Evolutionary conservation across 2,329 filamentous ascomycete species (phyloP).

Genomic region (Colletotrichum magnum): DNA sequence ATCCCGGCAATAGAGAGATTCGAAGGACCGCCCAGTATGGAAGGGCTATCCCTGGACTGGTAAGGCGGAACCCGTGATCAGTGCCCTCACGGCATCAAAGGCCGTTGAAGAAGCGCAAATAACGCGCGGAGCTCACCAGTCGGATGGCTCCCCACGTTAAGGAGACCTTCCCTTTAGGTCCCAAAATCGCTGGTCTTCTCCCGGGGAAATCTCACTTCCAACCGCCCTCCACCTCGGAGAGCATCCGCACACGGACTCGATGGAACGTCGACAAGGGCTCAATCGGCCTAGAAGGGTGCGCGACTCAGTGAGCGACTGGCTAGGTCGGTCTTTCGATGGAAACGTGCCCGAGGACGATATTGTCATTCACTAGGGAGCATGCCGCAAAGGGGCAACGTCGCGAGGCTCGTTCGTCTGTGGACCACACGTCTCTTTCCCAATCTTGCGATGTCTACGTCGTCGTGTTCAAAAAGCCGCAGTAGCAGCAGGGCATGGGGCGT

Average conservation of each 20-base stretch:
- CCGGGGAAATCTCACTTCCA: conserved; percentile 16
- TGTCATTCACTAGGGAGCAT: neutral
- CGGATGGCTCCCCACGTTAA: neutral
- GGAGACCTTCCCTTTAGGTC: neutral
- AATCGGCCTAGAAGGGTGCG: conserved; percentile 6
- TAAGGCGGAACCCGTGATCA: conserved; percentile 4
- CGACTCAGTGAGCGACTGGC: conserved; percentile 19
- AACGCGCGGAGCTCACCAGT: conserved; percentile 4
- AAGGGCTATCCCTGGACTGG: conserved; percentile 11
- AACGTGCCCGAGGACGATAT: conserved; percentile 8
- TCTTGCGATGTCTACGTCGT: conserved; percentile 3
- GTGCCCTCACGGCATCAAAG: neutral
- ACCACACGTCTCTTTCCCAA: neutral
- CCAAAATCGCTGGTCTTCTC: neutral
- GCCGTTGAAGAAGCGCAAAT: neutral
- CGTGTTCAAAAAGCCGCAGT: conserved; percentile 6
- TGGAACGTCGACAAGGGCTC: conserved; percentile 33
- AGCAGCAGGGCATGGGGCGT: neutral
- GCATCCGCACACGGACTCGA: conserved; percentile 28
- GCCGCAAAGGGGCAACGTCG: neutral
- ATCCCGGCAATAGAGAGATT: conserved; percentile 37
- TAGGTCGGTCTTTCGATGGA: conserved; percentile 26
- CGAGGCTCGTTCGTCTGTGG: neutral
- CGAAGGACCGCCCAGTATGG: conserved; percentile 11
- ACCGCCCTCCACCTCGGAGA: conserved; percentile 7